Conservation (phyloP, 495 filamentous ascomycete genomes). For the Staphylotrichum longicolle region DNA sequence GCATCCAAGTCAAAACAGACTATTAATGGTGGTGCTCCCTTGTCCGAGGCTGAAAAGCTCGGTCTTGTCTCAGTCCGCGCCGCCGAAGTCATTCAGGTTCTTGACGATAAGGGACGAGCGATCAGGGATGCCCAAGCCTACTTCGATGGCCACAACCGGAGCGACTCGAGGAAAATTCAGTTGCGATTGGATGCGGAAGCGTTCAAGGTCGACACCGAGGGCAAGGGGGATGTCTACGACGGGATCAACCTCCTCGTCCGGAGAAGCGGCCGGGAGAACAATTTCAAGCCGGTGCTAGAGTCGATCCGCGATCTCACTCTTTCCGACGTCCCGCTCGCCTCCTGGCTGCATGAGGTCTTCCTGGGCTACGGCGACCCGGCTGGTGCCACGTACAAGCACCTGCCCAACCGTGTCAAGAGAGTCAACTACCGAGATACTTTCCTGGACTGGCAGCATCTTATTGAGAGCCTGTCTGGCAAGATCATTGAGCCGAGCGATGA, state of each 20-base stretch:
- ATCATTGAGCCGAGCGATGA: slow-evolving; percentile 72
- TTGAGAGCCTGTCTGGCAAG: slow-evolving; percentile 82
- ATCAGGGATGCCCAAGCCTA: slow-evolving; percentile 58
- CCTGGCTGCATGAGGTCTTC: slow-evolving; percentile 96
- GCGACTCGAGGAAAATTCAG: slow-evolving; percentile 64
- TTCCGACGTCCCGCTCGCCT: slow-evolving; percentile 79
- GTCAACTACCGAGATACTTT: slow-evolving; percentile 94
- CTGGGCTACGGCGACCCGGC: slow-evolving; percentile 92
- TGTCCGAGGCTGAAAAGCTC: slow-evolving; percentile 54
- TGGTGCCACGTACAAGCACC: slow-evolving; percentile 77
- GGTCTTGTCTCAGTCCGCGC: slow-evolving; percentile 72
- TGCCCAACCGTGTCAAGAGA: slow-evolving; percentile 71
- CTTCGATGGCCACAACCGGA: slow-evolving; percentile 43
- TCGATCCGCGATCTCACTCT: slow-evolving; percentile 85
- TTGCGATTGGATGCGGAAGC: slow-evolving; percentile 76
- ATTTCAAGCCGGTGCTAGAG: slow-evolving; percentile 91
- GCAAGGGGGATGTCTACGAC: slow-evolving; percentile 77
- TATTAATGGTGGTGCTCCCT: slow-evolving; percentile 52
- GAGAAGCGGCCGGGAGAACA: slow-evolving; percentile 86
- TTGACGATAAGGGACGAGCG: slow-evolving; percentile 81
- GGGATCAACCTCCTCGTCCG: slow-evolving; percentile 83
- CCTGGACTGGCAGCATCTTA: slow-evolving; percentile 89
- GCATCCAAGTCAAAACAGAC: slow-evolving; percentile 52
- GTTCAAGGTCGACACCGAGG: slow-evolving; percentile 78
- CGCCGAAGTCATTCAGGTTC: slow-evolving; percentile 81